These are phyloP conservation scores for Colletotrichum camelliae DNA, from an alignment of 2,329 filamentous ascomycete species.

Conservation along the genomic window DNA sequence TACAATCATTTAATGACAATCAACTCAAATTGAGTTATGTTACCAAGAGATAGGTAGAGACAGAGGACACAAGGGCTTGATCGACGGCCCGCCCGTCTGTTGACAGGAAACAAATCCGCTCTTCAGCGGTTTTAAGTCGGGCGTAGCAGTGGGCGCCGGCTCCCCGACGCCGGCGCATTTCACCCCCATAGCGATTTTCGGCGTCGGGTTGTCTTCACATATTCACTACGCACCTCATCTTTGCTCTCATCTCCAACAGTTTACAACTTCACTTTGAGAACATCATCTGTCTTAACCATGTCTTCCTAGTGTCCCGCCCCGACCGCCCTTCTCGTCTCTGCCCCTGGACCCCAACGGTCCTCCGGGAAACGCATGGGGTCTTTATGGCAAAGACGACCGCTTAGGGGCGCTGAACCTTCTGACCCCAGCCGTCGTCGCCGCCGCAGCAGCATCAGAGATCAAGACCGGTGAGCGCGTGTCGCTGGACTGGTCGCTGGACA, in stretches of 20 bases:
- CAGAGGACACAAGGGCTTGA: not conserved
- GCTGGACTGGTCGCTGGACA: conserved; percentile 36
- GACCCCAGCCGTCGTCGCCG: conserved; percentile 47
- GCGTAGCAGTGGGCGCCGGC: not conserved
- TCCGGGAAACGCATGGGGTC: conserved; percentile 60
- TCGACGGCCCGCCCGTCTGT: fast-evolving
- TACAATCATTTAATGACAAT: not conserved
- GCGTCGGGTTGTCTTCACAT: not conserved
- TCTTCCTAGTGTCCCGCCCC: not conserved
- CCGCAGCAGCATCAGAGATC: conserved; percentile 25
- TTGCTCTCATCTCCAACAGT: not conserved
- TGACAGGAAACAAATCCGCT: not conserved
- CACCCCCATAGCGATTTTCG: not conserved
- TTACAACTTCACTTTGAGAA: not conserved
- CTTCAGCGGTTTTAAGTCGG: not conserved
- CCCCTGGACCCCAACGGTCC: conserved; percentile 55
- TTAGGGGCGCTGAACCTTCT: conserved; percentile 61
- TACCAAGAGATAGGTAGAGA: not conserved
- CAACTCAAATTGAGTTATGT: not conserved
- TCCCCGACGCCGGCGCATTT: not conserved
- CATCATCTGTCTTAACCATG: not conserved
- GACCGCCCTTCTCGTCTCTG: conserved; percentile 34
- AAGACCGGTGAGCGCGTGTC: conserved; percentile 31
- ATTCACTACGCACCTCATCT: not conserved
- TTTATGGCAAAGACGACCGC: conserved; percentile 56